Evolutionary conservation across 176 grass and related monocot genomes (phyloP).

Genomic region (Pharus latifolius): DNA sequence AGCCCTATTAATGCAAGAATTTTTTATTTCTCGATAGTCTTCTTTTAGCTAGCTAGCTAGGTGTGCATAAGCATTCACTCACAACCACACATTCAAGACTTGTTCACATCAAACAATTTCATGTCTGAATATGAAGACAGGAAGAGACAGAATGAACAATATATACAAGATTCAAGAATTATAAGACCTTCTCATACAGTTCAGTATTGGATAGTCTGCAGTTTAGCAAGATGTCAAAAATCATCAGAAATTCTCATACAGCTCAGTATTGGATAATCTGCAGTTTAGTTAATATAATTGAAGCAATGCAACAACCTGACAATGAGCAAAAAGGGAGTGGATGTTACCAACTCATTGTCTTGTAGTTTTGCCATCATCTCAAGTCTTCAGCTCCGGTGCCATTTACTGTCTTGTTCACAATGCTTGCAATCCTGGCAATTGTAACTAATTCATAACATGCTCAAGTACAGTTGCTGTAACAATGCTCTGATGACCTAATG

Average conservation of each 20-base stretch:
- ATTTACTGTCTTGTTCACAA: slow-evolving; percentile 30
- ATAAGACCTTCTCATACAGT: neutral
- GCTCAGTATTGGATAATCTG: neutral
- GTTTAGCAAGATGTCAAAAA: neutral
- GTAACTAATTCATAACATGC: neutral
- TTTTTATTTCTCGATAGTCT: too few species aligned
- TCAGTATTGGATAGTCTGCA: neutral
- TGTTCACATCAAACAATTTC: neutral
- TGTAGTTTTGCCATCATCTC: slow-evolving; percentile 7
- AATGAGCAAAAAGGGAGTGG: neutral
- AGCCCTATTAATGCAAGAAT: too few species aligned
- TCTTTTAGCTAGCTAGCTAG: too few species aligned
- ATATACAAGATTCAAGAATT: neutral
- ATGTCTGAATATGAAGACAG: neutral
- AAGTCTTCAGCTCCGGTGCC: slow-evolving; percentile 23
- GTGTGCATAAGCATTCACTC: neutral
- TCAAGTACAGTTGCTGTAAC: neutral
- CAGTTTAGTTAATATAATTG: neutral
- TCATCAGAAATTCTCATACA: neutral
- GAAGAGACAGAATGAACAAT: neutral
- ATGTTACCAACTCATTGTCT: neutral
- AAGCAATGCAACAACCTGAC: slow-evolving; percentile 16
- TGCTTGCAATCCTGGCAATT: slow-evolving; percentile 43
- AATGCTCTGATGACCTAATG: neutral
- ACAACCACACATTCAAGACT: neutral